phyloP scores from a whole-genome alignment of 176 grass and related monocot genomes.

The Zea mays region Zm-B73-REFERENCE-NAM-5.0 NC_050100.1:41376001-41376500 shows the following conservation, averaged over 20 bases:
- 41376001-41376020: constrained; percentile 90
- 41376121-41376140: constrained; percentile 44
- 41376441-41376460: not conserved
- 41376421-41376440: not conserved
- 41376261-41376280: not conserved
- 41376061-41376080: constrained; percentile 90
- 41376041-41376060: constrained; percentile 78
- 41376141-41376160: constrained; percentile 37
- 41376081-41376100: constrained; percentile 89
- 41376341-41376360: not conserved
- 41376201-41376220: not conserved
- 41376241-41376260: not conserved
- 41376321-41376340: not conserved
- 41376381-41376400: not conserved
- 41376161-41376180: not conserved
- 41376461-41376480: not conserved
- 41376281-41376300: not conserved
- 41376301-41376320: not conserved
- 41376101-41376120: constrained; percentile 99
- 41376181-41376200: not conserved
- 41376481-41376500: not conserved
- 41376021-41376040: constrained; percentile 88
- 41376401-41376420: not conserved
- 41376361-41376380: not conserved
- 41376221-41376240: not conserved